Evolutionary conservation across 352 stramenopile species (phyloP), one percentile per base, ranked within the genome.

Genomic region (Phytophthora nicotianae): DNA sequence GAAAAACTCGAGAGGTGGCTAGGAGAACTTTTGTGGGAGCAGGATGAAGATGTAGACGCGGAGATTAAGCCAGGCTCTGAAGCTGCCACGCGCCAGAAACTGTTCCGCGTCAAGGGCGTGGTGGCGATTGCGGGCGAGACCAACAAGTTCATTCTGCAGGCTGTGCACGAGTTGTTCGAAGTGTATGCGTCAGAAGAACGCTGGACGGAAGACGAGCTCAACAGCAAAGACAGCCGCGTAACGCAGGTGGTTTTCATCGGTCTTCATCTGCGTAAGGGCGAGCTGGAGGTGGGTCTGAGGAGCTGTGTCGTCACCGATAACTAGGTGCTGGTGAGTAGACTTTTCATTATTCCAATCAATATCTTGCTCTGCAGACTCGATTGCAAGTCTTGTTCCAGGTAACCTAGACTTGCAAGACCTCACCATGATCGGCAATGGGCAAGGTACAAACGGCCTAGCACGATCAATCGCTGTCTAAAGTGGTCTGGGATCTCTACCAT

Each of bases 101-200:
- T 90, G 17, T 92, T 90, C 59, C 86, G 86, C 35, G 65, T 94
- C 41, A 94, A 94, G 49, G 86, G 86, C 24, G 77, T 94, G 9
- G 53, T 94, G 13, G 66, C 75, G 20, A 64, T 94, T 41, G 68
- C 60, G 1, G 63, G 62, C 5, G 78, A 89, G 35, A 21, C 53
- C 4, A 77, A 80, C 50, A 94, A 94, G 64, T 88, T 81, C 48
- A 88, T 94, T 19, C 65, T 94, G 23, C 86, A 94, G 52, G 86
- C 81, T n/a, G 86, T 94, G 33, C 83, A 93, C 47, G 83, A 94
- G 54, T 60, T 93, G 16, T 94, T 93, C 47, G 83, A 92, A 37
- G 77, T 94, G 19, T 90, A 89, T 59, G 57, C 72, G 17, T 86
- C 77, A 4, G 70, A 90, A 43, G 83, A 92, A 53, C 40, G 41